Evolutionary conservation across 2,329 filamentous ascomycete species (phyloP).

Genomic region (Fusarium decemcellulare): DNA sequence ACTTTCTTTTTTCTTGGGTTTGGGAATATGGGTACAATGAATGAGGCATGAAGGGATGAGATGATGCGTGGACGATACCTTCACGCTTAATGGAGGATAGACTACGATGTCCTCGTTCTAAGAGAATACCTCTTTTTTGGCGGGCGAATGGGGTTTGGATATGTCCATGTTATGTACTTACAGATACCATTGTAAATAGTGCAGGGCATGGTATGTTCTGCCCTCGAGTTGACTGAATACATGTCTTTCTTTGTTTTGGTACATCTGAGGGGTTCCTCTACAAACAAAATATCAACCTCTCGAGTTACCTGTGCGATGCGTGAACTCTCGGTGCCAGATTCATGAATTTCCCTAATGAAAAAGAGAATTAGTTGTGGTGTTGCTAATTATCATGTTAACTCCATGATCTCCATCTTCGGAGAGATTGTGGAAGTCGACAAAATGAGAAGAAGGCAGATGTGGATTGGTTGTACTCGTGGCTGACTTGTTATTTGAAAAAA

Average conservation of each 20-base stretch:
- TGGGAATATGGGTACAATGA: conserved; percentile 24
- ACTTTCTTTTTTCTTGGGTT: conserved; percentile 14
- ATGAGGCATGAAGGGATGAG: conserved; percentile 22
- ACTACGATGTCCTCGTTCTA: conserved; percentile 18
- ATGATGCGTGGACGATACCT: conserved; percentile 38
- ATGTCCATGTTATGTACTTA: conserved; percentile 37
- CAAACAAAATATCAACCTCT: too few species aligned
- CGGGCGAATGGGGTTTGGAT: conserved; percentile 45
- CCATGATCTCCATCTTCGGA: too few species aligned
- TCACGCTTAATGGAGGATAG: conserved; percentile 29
- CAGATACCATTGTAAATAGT: conserved; percentile 40
- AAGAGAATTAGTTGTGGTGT: too few species aligned
- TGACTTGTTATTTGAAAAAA: too few species aligned
- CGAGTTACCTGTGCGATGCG: too few species aligned
- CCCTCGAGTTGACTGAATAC: conserved; percentile 24
- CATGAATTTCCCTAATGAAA: too few species aligned
- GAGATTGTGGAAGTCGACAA: too few species aligned
- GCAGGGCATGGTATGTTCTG: conserved; percentile 33
- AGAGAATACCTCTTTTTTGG: conserved; percentile 18
- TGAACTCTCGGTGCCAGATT: too few species aligned
- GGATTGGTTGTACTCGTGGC: too few species aligned
- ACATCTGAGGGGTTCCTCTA: background rate
- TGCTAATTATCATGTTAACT: too few species aligned
- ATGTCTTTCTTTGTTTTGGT: conserved; percentile 15
- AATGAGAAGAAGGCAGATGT: too few species aligned